Conservation (phyloP, 352 stramenopile species). For the Albugo laibachii region DNA sequence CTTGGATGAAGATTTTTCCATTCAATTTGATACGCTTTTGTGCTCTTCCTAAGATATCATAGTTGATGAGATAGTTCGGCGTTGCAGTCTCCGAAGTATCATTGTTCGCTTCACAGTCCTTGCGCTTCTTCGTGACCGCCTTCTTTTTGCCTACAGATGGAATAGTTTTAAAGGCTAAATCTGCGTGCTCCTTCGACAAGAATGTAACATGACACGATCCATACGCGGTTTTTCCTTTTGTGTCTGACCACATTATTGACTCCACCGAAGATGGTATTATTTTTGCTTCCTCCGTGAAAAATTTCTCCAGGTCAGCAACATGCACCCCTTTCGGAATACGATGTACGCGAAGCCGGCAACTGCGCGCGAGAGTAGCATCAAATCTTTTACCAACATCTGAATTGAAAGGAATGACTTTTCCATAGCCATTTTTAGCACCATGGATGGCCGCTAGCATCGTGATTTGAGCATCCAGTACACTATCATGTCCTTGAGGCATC, state of each 20-base stretch:
- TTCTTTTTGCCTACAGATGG: slow-evolving; percentile 9
- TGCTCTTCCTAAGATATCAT: slow-evolving; percentile 39
- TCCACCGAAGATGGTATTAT: slow-evolving; percentile 49
- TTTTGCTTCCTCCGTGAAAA: slow-evolving; percentile 33
- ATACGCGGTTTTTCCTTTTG: slow-evolving; percentile 18
- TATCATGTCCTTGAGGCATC: slow-evolving; percentile 72
- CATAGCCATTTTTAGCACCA: slow-evolving; percentile 24
- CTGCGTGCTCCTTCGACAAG: slow-evolving; percentile 29
- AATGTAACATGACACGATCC: slow-evolving; percentile 59
- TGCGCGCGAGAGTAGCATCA: slow-evolving; percentile 18
- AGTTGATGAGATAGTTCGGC: slow-evolving; percentile 11
- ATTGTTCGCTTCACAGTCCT: no score
- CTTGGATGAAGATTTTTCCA: slow-evolving; percentile 38
- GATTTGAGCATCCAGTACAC: slow-evolving; percentile 66
- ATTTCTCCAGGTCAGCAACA: slow-evolving; percentile 45
- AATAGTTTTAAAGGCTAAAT: slow-evolving; percentile 37
- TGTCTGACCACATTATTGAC: slow-evolving; percentile 32
- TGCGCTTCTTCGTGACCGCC: slow-evolving; percentile 9
- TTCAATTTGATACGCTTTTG: slow-evolving; percentile 54
- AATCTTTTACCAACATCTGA: slow-evolving; percentile 10
- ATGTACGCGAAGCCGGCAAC: slow-evolving; percentile 48
- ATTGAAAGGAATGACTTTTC: slow-evolving; percentile 41
- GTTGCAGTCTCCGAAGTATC: no score
- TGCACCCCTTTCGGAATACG: slow-evolving; percentile 44
- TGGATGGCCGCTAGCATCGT: slow-evolving; percentile 77